These are phyloP conservation scores for Stipa capillata DNA, from an alignment of 176 grass and related monocot genomes.

Conservation along the genomic window DNA sequence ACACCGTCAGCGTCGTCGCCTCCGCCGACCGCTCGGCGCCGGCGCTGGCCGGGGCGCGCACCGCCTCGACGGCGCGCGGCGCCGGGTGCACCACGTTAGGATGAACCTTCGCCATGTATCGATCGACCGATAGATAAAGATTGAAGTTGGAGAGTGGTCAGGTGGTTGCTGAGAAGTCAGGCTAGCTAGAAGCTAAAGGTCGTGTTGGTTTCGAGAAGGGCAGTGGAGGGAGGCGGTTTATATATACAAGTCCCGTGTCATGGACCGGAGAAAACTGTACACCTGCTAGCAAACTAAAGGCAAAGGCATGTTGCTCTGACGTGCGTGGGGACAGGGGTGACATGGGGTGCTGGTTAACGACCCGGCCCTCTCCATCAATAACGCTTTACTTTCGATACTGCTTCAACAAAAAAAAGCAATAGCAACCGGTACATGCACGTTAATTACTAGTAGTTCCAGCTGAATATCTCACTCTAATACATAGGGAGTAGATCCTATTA, in stretches of 20 bases:
- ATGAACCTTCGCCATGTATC: not conserved
- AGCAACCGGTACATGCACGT: not conserved
- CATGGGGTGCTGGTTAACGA: slow-evolving; percentile 41
- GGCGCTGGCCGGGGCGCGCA: not conserved
- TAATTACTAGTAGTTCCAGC: not conserved
- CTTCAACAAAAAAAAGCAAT: not conserved
- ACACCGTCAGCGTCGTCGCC: slow-evolving; percentile 71
- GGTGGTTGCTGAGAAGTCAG: not conserved
- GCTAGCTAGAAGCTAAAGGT: not conserved
- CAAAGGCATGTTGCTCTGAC: slow-evolving; percentile 33
- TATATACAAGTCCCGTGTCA: slow-evolving; percentile 8
- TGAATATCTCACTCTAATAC: not conserved
- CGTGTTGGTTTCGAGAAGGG: not conserved
- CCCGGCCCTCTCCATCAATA: not conserved
- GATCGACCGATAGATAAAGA: not conserved
- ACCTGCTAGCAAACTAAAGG: not conserved
- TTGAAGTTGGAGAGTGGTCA: not conserved
- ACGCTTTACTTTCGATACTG: not conserved
- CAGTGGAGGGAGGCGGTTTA: not conserved
- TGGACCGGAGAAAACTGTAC: not conserved
- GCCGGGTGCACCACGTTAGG: not conserved
- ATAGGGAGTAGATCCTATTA: too few relatives aligned
- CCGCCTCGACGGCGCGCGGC: not conserved
- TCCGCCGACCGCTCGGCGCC: not conserved
- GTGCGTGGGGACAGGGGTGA: slow-evolving; percentile 14